phyloP scores from a whole-genome alignment of 176 grass and related monocot genomes.

The Carex cristatella region DNA sequence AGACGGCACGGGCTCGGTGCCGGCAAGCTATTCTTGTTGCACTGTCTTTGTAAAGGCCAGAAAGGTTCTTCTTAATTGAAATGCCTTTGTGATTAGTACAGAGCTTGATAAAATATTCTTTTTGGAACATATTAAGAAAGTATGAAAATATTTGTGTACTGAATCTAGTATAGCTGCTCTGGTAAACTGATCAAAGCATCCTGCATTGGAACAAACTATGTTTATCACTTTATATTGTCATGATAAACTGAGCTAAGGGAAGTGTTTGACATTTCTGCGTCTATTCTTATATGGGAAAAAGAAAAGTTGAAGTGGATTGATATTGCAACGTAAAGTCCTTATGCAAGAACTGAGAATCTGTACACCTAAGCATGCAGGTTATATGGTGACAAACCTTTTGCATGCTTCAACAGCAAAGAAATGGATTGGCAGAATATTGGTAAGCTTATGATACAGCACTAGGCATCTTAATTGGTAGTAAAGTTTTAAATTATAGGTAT shows the following conservation, averaged over 20 bases:
- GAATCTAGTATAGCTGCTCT: background rate
- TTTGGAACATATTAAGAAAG: background rate
- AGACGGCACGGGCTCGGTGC: constrained; percentile 59
- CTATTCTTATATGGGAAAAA: background rate
- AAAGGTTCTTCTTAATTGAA: background rate
- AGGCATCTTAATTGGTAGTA: too few species aligned
- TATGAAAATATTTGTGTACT: background rate
- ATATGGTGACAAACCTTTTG: too few species aligned
- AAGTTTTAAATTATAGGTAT: too few species aligned
- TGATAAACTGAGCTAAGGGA: background rate
- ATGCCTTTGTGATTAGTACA: background rate
- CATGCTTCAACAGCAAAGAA: too few species aligned
- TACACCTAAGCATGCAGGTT: too few species aligned
- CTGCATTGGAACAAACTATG: background rate
- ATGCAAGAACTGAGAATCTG: too few species aligned
- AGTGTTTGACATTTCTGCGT: background rate
- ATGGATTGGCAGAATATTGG: too few species aligned
- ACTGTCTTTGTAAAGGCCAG: constrained; percentile 51
- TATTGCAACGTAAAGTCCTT: too few species aligned
- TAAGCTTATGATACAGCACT: too few species aligned
- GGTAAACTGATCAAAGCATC: background rate
- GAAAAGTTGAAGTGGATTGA: background rate
- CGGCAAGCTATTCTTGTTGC: constrained; percentile 91
- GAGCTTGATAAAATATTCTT: background rate
- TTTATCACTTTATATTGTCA: background rate